Conservation (phyloP, 805 yeast species). For the Wickerhamiella dianesei region DNA sequence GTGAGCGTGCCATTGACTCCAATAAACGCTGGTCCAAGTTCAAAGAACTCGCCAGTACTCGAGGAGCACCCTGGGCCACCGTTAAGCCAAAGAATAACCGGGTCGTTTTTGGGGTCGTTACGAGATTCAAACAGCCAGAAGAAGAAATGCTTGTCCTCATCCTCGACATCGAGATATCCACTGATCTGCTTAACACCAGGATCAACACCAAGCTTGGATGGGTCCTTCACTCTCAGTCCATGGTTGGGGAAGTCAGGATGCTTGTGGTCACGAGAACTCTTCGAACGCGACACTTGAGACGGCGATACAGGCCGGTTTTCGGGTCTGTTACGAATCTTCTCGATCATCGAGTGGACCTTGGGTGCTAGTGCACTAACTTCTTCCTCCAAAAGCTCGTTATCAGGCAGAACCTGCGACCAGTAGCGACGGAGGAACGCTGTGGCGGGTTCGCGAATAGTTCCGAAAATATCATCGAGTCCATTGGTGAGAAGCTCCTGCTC, state of each 20-base stretch:
- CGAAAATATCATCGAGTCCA: not conserved
- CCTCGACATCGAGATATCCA: constrained; percentile 64
- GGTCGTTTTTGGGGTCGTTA: constrained; percentile 74
- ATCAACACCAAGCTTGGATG: constrained; percentile 64
- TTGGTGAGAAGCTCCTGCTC: not conserved
- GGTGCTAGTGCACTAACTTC: not conserved
- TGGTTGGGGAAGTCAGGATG: constrained; percentile 27
- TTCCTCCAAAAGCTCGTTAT: not conserved
- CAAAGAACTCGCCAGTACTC: constrained; percentile 80
- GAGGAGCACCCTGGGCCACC: constrained; percentile 99
- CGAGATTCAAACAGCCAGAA: constrained; percentile 83
- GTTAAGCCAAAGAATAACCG: constrained; percentile 78
- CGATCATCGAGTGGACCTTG: not conserved
- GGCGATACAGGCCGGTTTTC: not conserved
- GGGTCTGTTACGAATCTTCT: not conserved
- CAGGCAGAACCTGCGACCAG: not conserved
- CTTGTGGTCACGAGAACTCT: constrained; percentile 1
- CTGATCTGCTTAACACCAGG: constrained; percentile 55
- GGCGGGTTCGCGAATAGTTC: not conserved
- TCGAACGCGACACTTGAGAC: not conserved
- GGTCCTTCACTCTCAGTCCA: constrained; percentile 49
- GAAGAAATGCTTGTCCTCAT: constrained; percentile 84
- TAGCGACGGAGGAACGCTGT: not conserved
- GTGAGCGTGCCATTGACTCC: constrained; percentile 57
- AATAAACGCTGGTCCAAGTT: constrained; percentile 80